These are phyloP conservation scores for Ramularia collo-cygni DNA, from an alignment of 2,329 filamentous ascomycete genomes.

Conservation along the genomic window DNA sequence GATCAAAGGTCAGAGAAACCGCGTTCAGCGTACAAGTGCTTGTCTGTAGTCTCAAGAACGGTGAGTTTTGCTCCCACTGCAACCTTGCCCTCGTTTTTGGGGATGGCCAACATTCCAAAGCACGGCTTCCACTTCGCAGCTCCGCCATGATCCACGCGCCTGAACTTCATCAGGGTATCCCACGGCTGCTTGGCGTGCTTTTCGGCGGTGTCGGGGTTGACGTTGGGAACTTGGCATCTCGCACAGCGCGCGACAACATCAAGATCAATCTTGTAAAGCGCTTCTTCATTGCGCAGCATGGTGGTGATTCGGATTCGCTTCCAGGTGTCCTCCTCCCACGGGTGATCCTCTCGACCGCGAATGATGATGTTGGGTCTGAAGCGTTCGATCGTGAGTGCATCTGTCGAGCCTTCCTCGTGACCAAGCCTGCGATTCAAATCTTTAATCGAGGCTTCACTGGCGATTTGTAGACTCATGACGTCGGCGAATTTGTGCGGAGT, in stretches of 20 bases:
- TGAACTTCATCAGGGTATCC: slow-evolving; percentile 55
- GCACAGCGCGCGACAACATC: slow-evolving; percentile 56
- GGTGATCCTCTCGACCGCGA: slow-evolving; percentile 39
- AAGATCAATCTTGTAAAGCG: slow-evolving; percentile 38
- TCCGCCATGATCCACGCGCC: slow-evolving; percentile 53
- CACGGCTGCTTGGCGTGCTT: slow-evolving; percentile 55
- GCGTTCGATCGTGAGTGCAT: slow-evolving; percentile 52
- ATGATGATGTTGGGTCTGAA: slow-evolving; percentile 61
- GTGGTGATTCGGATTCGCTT: slow-evolving; percentile 48
- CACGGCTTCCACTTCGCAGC: slow-evolving; percentile 58
- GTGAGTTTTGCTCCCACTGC: slow-evolving; percentile 54
- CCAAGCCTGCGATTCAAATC: slow-evolving; percentile 52
- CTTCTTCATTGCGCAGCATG: slow-evolving; percentile 25
- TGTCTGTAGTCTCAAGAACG: slow-evolving; percentile 50
- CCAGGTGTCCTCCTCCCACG: slow-evolving; percentile 60
- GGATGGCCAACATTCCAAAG: slow-evolving; percentile 60
- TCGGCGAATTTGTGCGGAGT: slow-evolving; percentile 51
- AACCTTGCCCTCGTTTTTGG: slow-evolving; percentile 48
- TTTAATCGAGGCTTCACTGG: slow-evolving; percentile 48
- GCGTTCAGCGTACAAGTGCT: slow-evolving; percentile 46
- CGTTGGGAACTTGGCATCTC: slow-evolving; percentile 58
- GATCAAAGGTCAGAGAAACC: slow-evolving; percentile 29
- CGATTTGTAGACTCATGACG: slow-evolving; percentile 51
- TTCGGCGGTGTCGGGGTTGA: slow-evolving; percentile 55
- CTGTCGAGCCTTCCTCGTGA: slow-evolving; percentile 32